Percentiles rank a stretch among this genome's conserved stretches.
Conservation (phyloP, 1,139 yeast genomes). For the Blastobotrys aristatus region DNA sequence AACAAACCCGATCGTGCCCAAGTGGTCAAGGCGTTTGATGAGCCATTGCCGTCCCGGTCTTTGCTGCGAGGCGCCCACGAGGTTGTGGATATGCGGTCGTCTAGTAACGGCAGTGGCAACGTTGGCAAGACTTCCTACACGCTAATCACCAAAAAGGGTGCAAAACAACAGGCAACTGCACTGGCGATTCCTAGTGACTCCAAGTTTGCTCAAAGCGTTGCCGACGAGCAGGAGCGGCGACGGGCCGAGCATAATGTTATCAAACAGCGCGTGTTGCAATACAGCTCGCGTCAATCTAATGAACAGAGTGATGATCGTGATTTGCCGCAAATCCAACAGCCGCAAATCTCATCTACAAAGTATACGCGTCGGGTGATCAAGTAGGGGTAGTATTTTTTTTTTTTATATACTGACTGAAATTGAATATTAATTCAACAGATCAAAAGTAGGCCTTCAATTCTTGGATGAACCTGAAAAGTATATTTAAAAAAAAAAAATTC, state of each 20-base stretch:
- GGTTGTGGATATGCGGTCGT: conserved; percentile 6
- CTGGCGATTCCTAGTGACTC: conserved; percentile 28
- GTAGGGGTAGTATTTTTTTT: too few relatives aligned
- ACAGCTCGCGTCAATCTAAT: conserved; percentile 17
- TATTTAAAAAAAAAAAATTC: too few relatives aligned
- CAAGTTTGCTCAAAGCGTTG: conserved; percentile 25
- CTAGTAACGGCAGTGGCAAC: neutral
- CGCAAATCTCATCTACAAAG: conserved; percentile 3
- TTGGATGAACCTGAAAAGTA: too few relatives aligned
- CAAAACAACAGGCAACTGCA: conserved; percentile 20
- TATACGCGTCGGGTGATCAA: neutral
- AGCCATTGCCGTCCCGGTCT: conserved; percentile 29
- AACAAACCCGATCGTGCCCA: neutral
- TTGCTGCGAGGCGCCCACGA: conserved; percentile 13
- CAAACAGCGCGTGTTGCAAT: conserved; percentile 26
- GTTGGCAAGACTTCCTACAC: conserved; percentile 21
- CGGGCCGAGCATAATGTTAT: conserved; percentile 27
- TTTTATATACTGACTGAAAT: too few relatives aligned
- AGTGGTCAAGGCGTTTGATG: conserved; percentile 28
- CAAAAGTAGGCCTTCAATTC: too few relatives aligned
- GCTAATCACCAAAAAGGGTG: conserved; percentile 27
- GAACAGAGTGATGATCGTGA: conserved; percentile 4
- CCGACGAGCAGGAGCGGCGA: conserved; percentile 23
- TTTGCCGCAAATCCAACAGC: conserved; percentile 9
- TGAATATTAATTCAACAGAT: too few relatives aligned